phyloP scores from a whole-genome alignment of 169 alveolate genomes.

The Amoebophrya sp. region DNA sequence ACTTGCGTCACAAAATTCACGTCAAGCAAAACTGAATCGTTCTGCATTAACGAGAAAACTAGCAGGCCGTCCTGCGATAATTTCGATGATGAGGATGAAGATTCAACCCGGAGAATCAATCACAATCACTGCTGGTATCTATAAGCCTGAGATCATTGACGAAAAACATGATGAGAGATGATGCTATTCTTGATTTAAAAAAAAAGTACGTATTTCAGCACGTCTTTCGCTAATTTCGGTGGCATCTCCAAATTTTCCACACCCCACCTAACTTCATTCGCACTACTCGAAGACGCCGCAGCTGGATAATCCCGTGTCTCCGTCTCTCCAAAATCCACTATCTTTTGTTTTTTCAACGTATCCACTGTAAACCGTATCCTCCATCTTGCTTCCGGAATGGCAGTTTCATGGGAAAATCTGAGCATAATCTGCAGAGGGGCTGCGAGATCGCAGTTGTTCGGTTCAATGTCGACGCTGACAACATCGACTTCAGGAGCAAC shows the following conservation, averaged over 20 bases:
- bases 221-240: not conserved
- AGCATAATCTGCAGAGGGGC: not conserved
- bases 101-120: no score
- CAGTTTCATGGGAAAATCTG: not conserved
- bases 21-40: not conserved
- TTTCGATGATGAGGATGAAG: no score
- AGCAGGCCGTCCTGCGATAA: no score
- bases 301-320: not conserved
- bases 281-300: not conserved
- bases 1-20: slow-evolving; percentile 3
- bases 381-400: not conserved
- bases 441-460: not conserved
- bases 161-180: no score
- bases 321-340: not conserved
- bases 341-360: not conserved
- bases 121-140: no score
- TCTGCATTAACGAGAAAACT: not conserved
- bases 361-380: not conserved
- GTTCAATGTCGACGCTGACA: not conserved
- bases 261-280: not conserved
- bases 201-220: not conserved
- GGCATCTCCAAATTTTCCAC: not conserved
- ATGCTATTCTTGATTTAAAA: no score
- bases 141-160: no score
- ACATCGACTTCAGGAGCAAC: not conserved